A percentile compares a stretch with the other conserved stretches of the same genome.
These are phyloP conservation scores for Pinus tabuliformis DNA, from an alignment of 75 land plant genomes.

Conservation along the genomic window DNA sequence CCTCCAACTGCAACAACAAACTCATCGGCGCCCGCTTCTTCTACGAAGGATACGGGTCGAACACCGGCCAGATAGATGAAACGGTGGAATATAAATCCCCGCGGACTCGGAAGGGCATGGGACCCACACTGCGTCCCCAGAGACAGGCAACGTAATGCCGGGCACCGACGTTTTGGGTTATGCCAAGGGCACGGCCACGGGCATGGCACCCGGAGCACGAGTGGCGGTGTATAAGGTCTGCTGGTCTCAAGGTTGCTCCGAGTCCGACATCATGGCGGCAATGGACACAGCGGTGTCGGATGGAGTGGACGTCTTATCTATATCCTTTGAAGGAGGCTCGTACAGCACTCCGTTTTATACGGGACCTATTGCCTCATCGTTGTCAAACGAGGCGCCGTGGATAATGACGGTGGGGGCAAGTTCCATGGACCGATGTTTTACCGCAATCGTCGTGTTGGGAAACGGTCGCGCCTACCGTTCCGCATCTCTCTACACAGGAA, in stretches of 20 bases:
- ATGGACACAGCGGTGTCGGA: slow-evolving; percentile 16
- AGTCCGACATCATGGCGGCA: slow-evolving; percentile 20
- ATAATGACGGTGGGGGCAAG: no score
- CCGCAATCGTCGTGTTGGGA: no score
- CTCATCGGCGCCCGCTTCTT: slow-evolving; percentile 10
- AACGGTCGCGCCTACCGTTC: no score
- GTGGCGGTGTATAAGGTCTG: slow-evolving; percentile 23
- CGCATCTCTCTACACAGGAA: no score
- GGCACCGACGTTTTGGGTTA: slow-evolving; percentile 10
- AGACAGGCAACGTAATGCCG: slow-evolving; percentile 3
- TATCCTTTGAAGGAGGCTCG: no score
- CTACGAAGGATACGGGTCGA: slow-evolving; percentile 6
- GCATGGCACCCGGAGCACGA: slow-evolving; percentile 16
- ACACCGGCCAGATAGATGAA: neutral
- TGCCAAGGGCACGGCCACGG: slow-evolving; percentile 16
- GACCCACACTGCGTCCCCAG: slow-evolving; percentile 28
- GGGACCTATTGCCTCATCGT: no score
- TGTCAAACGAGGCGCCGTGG: no score
- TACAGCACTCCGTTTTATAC: no score
- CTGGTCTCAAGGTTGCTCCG: neutral
- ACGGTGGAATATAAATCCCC: neutral
- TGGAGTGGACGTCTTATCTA: neutral
- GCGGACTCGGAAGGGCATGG: slow-evolving; percentile 18
- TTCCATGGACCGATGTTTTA: no score
- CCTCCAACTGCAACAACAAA: neutral